phyloP scores from a whole-genome alignment of 352 stramenopile genomes.

The Pythium plurisporium region DNA sequence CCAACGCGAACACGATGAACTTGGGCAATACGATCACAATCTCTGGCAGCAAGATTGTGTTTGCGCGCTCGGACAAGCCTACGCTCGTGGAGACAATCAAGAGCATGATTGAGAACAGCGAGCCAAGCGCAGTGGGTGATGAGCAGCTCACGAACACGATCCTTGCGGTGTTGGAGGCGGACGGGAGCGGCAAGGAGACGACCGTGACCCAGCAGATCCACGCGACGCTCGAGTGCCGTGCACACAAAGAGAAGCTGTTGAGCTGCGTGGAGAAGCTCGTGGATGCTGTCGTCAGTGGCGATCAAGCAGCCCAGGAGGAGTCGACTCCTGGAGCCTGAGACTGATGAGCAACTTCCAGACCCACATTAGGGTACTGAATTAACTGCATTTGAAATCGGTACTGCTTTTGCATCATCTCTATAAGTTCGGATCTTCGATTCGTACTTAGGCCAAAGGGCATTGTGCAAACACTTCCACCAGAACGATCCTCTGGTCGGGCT shows the following conservation, averaged over 20 bases:
- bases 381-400: no score
- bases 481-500: background rate
- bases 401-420: background rate
- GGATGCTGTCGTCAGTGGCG: background rate
- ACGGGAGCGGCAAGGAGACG: background rate
- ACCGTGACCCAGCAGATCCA: background rate
- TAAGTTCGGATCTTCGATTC: background rate
- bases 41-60: slow-evolving; percentile 12
- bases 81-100: slow-evolving; percentile 14
- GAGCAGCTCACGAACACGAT: slow-evolving; percentile 4
- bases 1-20: background rate
- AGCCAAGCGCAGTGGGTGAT: slow-evolving; percentile 6
- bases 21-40: slow-evolving; percentile 19
- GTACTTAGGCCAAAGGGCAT: slow-evolving; percentile 10
- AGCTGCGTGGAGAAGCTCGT: slow-evolving; percentile 11
- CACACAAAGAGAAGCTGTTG: slow-evolving; percentile 4
- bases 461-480: slow-evolving; percentile 15
- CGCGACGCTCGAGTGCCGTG: slow-evolving; percentile 4
- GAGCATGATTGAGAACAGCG: slow-evolving; percentile 21
- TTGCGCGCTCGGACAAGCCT: slow-evolving; percentile 5
- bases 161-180: slow-evolving; percentile 3
- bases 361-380: no score
- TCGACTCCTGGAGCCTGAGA: no score
- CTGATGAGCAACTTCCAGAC: no score
- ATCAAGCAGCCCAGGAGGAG: no score